Evolutionary conservation across 2,329 filamentous ascomycete genomes (phyloP).

Genomic region (Raffaelea albimanens): DNA sequence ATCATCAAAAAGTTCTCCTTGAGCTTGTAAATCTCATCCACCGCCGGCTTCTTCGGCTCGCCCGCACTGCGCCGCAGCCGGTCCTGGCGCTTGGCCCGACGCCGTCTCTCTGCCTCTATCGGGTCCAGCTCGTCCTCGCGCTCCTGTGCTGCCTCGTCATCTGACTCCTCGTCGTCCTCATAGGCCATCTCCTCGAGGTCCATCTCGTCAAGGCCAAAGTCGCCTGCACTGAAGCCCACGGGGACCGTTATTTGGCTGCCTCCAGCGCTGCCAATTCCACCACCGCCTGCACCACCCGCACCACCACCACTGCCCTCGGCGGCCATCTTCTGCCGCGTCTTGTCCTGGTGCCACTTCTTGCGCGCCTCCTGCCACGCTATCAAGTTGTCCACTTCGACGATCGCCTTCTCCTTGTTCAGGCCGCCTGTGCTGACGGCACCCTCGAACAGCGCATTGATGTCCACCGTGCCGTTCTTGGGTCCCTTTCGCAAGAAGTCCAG

Average conservation of each 20-base stretch:
- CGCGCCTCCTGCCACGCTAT: conserved; percentile 91
- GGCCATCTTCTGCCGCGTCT: conserved; percentile 98
- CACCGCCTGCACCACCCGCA: background rate
- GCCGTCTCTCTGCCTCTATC: conserved; percentile 74
- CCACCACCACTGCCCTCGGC: conserved; percentile 50
- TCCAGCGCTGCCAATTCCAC: conserved; percentile 7
- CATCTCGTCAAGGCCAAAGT: conserved; percentile 83
- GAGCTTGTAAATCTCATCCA: conserved; percentile 73
- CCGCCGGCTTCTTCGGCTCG: conserved; percentile 70
- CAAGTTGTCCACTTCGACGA: conserved; percentile 72
- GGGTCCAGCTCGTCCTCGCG: conserved; percentile 75
- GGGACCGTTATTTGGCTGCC: conserved; percentile 33
- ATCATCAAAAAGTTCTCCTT: conserved; percentile 72
- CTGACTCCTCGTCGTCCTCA: conserved; percentile 56
- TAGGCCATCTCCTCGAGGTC: conserved; percentile 82
- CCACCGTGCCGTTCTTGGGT: conserved; percentile 73
- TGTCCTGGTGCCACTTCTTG: conserved; percentile 97
- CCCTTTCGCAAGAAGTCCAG: conserved; percentile 86
- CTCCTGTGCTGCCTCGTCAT: conserved; percentile 57
- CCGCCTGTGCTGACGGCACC: conserved; percentile 59
- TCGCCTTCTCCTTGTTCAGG: conserved; percentile 63
- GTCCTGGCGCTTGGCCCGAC: conserved; percentile 69
- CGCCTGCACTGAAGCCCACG: conserved; percentile 61
- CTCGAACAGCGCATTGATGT: conserved; percentile 89
- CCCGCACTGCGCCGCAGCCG: conserved; percentile 70